Evolutionary conservation across 2,329 filamentous ascomycete species (phyloP).

Genomic region (Lachnellula subtilissima): DNA sequence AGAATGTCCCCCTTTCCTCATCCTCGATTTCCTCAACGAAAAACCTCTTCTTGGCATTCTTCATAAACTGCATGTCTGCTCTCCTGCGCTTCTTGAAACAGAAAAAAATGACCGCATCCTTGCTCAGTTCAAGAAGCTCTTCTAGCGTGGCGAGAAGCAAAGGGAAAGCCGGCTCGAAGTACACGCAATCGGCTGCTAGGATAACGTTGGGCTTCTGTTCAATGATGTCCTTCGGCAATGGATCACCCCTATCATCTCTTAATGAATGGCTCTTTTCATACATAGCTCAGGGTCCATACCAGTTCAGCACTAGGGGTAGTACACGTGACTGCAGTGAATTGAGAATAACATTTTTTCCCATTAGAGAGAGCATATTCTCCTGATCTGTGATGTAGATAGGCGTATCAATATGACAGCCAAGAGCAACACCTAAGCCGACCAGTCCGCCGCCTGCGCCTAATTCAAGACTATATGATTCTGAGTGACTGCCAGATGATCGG

Average conservation of each 20-base stretch:
- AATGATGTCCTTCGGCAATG: constrained; percentile 48
- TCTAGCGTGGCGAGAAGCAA: constrained; percentile 74
- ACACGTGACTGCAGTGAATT: constrained; percentile 65
- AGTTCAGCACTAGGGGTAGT: constrained; percentile 70
- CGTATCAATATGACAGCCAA: constrained; percentile 48
- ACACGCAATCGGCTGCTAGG: constrained; percentile 94
- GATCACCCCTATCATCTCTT: constrained; percentile 49
- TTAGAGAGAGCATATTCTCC: constrained; percentile 75
- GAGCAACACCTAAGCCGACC: constrained; percentile 63
- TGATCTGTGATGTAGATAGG: constrained; percentile 84
- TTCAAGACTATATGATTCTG: constrained; percentile 61
- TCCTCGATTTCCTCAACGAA: constrained; percentile 57
- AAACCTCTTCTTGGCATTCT: constrained; percentile 64
- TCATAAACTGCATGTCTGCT: constrained; percentile 72
- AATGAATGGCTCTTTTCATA: neutral
- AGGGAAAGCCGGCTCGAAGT: constrained; percentile 94
- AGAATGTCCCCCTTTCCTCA: constrained; percentile 53
- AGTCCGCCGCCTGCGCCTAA: constrained; percentile 88
- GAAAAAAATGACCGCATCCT: constrained; percentile 63
- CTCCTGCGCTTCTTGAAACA: constrained; percentile 92
- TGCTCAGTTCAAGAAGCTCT: constrained; percentile 69
- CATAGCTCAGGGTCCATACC: constrained; percentile 45
- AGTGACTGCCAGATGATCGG: constrained; percentile 3
- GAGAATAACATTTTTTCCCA: constrained; percentile 80
- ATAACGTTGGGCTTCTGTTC: constrained; percentile 68